Percentiles rank a stretch among this genome's conserved stretches.
Conservation (phyloP, 2,329 filamentous ascomycete species). For the Aspergillus aculeatus region DNA sequence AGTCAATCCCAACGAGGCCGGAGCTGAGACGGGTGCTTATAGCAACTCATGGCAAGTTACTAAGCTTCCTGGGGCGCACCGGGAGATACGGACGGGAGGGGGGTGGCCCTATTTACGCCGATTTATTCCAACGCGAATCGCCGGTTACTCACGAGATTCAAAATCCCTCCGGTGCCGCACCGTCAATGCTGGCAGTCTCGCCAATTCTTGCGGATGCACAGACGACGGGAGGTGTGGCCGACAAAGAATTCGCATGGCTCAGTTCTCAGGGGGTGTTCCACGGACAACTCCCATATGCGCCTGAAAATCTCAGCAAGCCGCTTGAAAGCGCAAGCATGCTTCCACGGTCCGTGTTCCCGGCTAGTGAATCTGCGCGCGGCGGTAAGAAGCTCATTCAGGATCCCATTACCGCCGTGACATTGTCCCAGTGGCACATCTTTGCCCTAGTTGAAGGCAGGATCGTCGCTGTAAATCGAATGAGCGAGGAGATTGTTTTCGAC, state of each 20-base stretch:
- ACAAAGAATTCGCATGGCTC: conserved; percentile 79
- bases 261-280: conserved; percentile 83
- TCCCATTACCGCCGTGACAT: conserved; percentile 71
- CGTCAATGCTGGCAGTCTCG: conserved; percentile 71
- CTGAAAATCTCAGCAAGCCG: conserved; percentile 69
- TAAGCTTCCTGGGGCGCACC: conserved; percentile 77
- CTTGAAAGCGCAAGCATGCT: conserved; percentile 79
- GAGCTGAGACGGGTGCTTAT: conserved; percentile 78
- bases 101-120: conserved; percentile 79
- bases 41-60: conserved; percentile 72
- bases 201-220: conserved; percentile 67
- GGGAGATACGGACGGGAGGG: conserved; percentile 73
- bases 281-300: conserved; percentile 69
- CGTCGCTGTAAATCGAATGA: conserved; percentile 81
- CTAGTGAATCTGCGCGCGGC: conserved; percentile 63
- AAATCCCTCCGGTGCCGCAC: conserved; percentile 56
- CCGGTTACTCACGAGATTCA: conserved; percentile 73
- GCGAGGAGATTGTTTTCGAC: conserved; percentile 81
- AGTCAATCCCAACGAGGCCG: conserved; percentile 64
- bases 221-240: conserved; percentile 52
- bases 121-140: conserved; percentile 82
- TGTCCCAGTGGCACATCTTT: conserved; percentile 93
- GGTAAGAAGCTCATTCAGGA: conserved; percentile 67
- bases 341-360: conserved; percentile 69
- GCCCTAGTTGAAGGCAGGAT: conserved; percentile 78